phyloP scores from a whole-genome alignment of 108 stramenopile genomes.

The Nitzschia putrida region DNA sequence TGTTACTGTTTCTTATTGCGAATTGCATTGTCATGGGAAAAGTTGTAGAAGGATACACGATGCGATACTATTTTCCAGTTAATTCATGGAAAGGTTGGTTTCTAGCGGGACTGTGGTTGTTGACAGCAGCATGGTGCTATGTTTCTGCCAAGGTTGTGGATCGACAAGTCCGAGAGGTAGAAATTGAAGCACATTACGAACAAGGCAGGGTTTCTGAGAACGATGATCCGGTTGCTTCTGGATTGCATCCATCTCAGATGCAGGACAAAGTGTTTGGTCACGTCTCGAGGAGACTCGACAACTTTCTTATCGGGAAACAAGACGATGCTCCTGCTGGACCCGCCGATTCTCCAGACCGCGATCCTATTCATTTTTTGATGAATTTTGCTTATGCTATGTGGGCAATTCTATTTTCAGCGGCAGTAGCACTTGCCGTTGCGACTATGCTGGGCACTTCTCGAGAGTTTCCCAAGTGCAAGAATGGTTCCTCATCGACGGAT shows the following conservation, averaged over 20 bases:
- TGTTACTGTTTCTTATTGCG: neutral
- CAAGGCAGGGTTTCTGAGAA: conserved; percentile 11
- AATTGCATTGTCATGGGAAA: conserved; percentile 5
- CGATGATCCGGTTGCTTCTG: neutral
- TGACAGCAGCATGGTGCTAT: conserved; percentile 10
- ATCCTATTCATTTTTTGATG: conserved; percentile 8
- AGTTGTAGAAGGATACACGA: neutral
- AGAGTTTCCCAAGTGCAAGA: neutral
- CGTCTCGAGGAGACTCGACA: conserved; percentile 8
- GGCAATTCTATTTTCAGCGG: neutral
- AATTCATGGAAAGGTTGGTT: conserved; percentile 8
- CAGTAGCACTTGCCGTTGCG: conserved; percentile 3
- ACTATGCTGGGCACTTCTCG: neutral
- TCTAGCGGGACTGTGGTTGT: conserved; percentile 4
- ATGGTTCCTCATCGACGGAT: neutral
- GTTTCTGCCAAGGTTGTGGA: conserved; percentile 17
- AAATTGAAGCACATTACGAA: conserved; percentile 15
- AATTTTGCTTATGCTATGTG: conserved; percentile 16
- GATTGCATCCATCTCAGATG: too few relatives aligned
- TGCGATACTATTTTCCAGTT: conserved; percentile 1
- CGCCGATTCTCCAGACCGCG: neutral
- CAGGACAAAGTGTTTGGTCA: conserved; percentile 14
- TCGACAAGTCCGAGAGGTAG: conserved; percentile 5
- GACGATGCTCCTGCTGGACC: neutral
- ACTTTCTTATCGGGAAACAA: neutral